Conservation (phyloP, 345 rosid genomes). For the Rubroshorea leprosula region DNA sequence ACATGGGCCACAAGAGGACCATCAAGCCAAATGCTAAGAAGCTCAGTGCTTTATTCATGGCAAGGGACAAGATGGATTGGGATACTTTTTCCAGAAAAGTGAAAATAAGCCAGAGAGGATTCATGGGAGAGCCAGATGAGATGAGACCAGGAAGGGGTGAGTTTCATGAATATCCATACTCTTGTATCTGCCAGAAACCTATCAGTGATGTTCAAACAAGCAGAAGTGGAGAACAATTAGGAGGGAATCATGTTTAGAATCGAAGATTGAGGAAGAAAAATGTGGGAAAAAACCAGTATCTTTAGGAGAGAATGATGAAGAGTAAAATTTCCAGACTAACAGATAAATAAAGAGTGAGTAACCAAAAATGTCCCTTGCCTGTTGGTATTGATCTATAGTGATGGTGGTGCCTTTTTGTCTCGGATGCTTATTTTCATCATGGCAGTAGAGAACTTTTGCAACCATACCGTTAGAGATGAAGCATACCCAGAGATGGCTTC, state of each 20-base stretch:
- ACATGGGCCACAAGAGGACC: slow-evolving; percentile 91
- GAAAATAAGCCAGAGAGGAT: slow-evolving; percentile 87
- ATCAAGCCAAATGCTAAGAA: slow-evolving; percentile 90
- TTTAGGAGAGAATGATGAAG: slow-evolving; percentile 26
- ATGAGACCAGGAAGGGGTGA: slow-evolving; percentile 82
- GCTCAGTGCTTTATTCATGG: slow-evolving; percentile 73
- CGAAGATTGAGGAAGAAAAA: slow-evolving; percentile 19
- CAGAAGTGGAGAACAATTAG: slow-evolving; percentile 15
- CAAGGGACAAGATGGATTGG: slow-evolving; percentile 69
- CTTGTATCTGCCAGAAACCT: slow-evolving; percentile 77
- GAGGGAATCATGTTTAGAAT: slow-evolving; percentile 20
- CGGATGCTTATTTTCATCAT: neutral
- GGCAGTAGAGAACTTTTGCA: slow-evolving; percentile 6
- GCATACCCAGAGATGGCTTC: no score
- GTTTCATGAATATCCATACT: slow-evolving; percentile 76
- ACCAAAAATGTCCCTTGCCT: neutral
- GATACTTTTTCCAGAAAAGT: slow-evolving; percentile 72
- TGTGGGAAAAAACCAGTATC: slow-evolving; percentile 21
- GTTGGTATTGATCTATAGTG: neutral
- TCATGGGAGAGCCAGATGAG: slow-evolving; percentile 97
- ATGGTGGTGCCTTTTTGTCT: neutral
- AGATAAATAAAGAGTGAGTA: slow-evolving; percentile 1
- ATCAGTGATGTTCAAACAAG: slow-evolving; percentile 22
- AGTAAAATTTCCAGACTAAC: slow-evolving; percentile 32
- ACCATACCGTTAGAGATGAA: slow-evolving; percentile 6